phyloP scores from a whole-genome alignment of 1,284 basidiomycete genomes.

The Phlebopus sp. region DNA sequence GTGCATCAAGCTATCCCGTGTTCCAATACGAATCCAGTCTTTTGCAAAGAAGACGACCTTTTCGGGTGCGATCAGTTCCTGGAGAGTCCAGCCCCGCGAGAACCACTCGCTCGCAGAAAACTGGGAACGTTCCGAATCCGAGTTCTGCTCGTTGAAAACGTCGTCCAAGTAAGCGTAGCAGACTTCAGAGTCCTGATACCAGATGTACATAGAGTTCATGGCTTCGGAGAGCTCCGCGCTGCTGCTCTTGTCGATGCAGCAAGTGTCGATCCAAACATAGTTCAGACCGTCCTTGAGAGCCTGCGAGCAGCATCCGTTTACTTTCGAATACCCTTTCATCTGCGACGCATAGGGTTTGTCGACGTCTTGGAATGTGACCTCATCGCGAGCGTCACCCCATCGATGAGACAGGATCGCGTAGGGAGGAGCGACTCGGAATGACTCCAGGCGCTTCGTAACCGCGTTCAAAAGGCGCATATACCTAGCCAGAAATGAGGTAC shows the following conservation, averaged over 20 bases:
- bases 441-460: slow-evolving; percentile 15
- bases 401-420: slow-evolving; percentile 28
- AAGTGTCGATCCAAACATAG: slow-evolving; percentile 31
- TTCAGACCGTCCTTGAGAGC: slow-evolving; percentile 13
- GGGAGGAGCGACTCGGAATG: slow-evolving; percentile 5
- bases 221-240: slow-evolving; percentile 24
- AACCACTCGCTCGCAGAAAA: slow-evolving; percentile 28
- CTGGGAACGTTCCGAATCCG: neutral
- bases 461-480: slow-evolving; percentile 43
- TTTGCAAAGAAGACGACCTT: slow-evolving; percentile 23
- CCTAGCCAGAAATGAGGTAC: slow-evolving; percentile 40
- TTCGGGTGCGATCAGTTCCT: slow-evolving; percentile 27
- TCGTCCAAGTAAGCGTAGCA: slow-evolving; percentile 31
- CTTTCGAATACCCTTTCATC: slow-evolving; percentile 26
- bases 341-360: slow-evolving; percentile 2
- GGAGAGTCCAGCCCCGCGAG: slow-evolving; percentile 28
- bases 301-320: slow-evolving; percentile 16
- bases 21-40: slow-evolving; percentile 24
- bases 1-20: slow-evolving; percentile 12
- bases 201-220: slow-evolving; percentile 30
- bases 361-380: slow-evolving; percentile 28
- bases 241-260: slow-evolving; percentile 26
- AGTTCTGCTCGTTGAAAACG: slow-evolving; percentile 10
- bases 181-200: slow-evolving; percentile 23
- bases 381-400: slow-evolving; percentile 19